These are phyloP conservation scores for Cucurbitaria berberidis DNA, from an alignment of 2,329 filamentous ascomycete species.

Conservation along the genomic window DNA sequence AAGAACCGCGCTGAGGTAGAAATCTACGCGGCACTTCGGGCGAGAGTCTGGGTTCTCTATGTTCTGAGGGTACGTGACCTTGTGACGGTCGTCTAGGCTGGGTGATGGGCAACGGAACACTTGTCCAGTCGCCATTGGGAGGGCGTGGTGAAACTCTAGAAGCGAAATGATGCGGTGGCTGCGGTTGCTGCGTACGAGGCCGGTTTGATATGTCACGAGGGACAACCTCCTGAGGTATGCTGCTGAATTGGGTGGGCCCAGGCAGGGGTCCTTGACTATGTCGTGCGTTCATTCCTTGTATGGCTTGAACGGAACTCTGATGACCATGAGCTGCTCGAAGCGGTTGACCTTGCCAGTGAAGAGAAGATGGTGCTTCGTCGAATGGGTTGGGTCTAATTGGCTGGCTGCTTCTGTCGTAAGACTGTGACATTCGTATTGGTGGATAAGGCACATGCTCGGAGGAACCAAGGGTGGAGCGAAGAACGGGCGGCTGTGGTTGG, in stretches of 20 bases:
- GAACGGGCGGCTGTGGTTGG: background rate
- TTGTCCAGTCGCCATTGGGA: conserved; percentile 4
- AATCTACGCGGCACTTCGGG: conserved; percentile 8
- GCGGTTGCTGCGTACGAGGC: conserved; percentile 5
- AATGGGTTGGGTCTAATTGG: conserved; percentile 4
- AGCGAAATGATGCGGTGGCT: background rate
- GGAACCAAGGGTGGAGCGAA: background rate
- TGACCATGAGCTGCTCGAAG: conserved; percentile 24
- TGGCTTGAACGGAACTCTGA: conserved; percentile 13
- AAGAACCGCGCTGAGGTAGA: conserved; percentile 8
- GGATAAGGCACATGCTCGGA: background rate
- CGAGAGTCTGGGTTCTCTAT: background rate
- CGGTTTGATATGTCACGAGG: conserved; percentile 21
- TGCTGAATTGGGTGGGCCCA: conserved; percentile 14
- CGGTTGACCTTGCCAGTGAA: conserved; percentile 17
- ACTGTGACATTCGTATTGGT: background rate
- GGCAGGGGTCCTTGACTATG: background rate
- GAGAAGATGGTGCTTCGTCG: conserved; percentile 1
- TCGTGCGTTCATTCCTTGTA: conserved; percentile 7
- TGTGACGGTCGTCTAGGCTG: background rate
- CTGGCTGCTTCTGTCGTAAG: conserved; percentile 7
- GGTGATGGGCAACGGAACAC: conserved; percentile 8
- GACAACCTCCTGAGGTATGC: conserved; percentile 13
- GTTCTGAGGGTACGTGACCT: background rate
- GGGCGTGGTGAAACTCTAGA: background rate